These are phyloP conservation scores for Rubia tinctorum DNA, from an alignment of 305 asterid genomes.

Conservation along the genomic window DNA sequence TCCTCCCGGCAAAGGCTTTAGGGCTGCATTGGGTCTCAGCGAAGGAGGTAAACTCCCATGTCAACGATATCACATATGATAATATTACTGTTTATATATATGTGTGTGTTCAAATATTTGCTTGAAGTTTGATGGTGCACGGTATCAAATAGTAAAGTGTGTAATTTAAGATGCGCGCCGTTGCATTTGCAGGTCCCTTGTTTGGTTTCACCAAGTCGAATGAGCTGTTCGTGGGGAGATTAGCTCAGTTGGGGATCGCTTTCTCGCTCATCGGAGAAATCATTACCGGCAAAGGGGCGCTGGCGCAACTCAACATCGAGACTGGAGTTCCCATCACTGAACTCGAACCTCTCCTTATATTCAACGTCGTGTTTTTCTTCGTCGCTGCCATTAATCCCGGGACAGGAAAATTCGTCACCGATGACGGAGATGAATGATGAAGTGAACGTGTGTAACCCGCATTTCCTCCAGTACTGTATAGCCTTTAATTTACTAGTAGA, in stretches of 20 bases:
- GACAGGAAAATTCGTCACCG: conserved; percentile 80
- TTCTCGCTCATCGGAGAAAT: conserved; percentile 91
- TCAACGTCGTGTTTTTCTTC: conserved; percentile 88
- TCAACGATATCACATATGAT: no score
- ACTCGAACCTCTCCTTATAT: conserved; percentile 81
- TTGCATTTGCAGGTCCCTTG: conserved; percentile 59
- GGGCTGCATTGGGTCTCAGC: conserved; percentile 61
- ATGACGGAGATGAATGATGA: conserved; percentile 57
- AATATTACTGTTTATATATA: no score
- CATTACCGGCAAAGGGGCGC: conserved; percentile 85
- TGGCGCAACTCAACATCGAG: conserved; percentile 90
- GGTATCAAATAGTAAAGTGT: no score
- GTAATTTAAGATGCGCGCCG: no score
- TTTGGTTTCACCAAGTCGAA: conserved; percentile 94
- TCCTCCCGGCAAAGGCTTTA: conserved; percentile 62
- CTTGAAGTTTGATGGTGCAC: no score
- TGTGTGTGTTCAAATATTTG: no score
- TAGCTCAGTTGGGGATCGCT: conserved; percentile 93
- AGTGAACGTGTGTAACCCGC: background rate
- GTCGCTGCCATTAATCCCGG: conserved; percentile 96
- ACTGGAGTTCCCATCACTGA: conserved; percentile 88
- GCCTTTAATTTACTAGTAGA: background rate
- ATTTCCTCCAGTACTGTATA: conserved; percentile 3
- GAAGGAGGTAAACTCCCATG: conserved; percentile 35
- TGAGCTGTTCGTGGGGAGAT: conserved; percentile 91